These are phyloP conservation scores for Lactarius sp. DNA, from an alignment of 768 basidiomycete species.

Conservation along the genomic window DNA sequence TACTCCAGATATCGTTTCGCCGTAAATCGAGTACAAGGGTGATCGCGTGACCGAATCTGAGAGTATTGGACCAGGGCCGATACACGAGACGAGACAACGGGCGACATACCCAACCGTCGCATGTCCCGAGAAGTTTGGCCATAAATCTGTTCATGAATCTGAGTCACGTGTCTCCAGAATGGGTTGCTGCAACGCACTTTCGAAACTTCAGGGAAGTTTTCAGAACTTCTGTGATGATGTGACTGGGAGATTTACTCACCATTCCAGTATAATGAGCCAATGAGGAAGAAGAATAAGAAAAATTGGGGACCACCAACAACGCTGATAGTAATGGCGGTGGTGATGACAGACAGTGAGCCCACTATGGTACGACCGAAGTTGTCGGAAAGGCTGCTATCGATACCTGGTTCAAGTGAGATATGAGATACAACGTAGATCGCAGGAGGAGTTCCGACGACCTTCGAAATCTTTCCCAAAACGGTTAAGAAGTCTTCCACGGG, in stretches of 20 bases:
- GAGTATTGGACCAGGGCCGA: neutral
- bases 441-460: slow-evolving; percentile 34
- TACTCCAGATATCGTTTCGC: slow-evolving; percentile 50
- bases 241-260: slow-evolving; percentile 38
- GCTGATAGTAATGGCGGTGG: slow-evolving; percentile 71
- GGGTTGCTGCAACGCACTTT: slow-evolving; percentile 9
- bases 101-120: slow-evolving; percentile 60
- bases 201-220: neutral
- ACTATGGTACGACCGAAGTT: slow-evolving; percentile 78
- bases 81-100: neutral
- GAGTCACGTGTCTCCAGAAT: neutral
- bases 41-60: slow-evolving; percentile 43
- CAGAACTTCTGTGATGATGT: neutral
- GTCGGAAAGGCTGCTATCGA: slow-evolving; percentile 80
- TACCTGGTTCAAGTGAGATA: slow-evolving; percentile 41
- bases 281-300: slow-evolving; percentile 49
- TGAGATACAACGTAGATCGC: neutral
- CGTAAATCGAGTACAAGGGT: slow-evolving; percentile 48
- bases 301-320: slow-evolving; percentile 77
- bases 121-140: slow-evolving; percentile 86
- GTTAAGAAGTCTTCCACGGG: slow-evolving; percentile 77
- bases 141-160: slow-evolving; percentile 44
- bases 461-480: slow-evolving; percentile 91
- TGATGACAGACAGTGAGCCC: slow-evolving; percentile 61
- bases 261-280: slow-evolving; percentile 66